Conservation (phyloP, 1,284 basidiomycete species). For the Trametes pubescens region DNA sequence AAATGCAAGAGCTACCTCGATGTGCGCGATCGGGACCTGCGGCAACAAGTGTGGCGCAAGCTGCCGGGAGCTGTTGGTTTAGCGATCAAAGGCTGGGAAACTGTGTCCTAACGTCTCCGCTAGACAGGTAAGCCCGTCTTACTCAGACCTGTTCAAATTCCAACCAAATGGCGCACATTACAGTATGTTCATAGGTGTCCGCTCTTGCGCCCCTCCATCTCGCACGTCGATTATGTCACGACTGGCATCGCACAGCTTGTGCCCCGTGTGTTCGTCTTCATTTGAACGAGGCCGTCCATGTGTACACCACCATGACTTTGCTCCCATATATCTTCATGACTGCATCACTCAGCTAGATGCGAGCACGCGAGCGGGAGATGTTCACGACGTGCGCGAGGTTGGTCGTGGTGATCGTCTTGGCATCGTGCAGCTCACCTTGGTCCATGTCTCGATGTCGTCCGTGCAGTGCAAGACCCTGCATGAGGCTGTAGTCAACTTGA, state of each 20-base stretch:
- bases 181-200: no score
- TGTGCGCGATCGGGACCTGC: neutral
- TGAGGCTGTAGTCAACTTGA: conserved; percentile 20
- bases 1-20: neutral
- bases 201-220: conserved; percentile 3
- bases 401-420: conserved; percentile 22
- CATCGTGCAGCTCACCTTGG: conserved; percentile 3
- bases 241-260: conserved; percentile 11
- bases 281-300: conserved; percentile 3
- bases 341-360: neutral
- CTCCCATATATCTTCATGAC: neutral
- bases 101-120: no score
- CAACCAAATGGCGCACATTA: no score
- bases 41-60: neutral
- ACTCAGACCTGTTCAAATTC: no score
- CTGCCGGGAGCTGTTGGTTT: neutral
- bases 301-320: neutral
- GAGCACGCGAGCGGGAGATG: conserved; percentile 25
- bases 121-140: no score
- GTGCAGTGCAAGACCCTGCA: conserved; percentile 22
- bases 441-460: conserved; percentile 19
- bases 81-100: no score
- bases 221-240: conserved; percentile 10
- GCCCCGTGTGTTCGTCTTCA: neutral
- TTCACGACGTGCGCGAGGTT: conserved; percentile 22